Conservation (phyloP, 1,284 basidiomycete genomes). For the Sanghuangporus weigelae region DNA sequence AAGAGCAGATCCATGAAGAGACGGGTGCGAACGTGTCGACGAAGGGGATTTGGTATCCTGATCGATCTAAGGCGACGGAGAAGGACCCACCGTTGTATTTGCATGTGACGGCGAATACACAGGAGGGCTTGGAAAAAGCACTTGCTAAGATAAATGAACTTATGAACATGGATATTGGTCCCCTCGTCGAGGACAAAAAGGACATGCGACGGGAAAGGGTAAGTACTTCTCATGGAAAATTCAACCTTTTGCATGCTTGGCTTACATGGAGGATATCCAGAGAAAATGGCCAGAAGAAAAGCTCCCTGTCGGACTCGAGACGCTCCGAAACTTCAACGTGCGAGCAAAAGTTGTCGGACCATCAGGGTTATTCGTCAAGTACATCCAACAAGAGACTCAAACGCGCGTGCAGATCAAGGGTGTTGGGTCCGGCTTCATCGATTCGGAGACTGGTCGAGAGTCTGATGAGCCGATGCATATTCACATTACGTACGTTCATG, state of each 20-base stretch:
- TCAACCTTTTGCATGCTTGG: not conserved
- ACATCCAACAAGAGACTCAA: conserved; percentile 94
- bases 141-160: conserved; percentile 84
- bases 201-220: conserved; percentile 60
- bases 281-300: conserved; percentile 97
- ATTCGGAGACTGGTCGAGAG: conserved; percentile 90
- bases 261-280: conserved; percentile 30
- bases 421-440: conserved; percentile 90
- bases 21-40: conserved; percentile 89
- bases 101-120: conserved; percentile 83
- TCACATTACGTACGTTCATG: conserved; percentile 72
- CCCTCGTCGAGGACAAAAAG: conserved; percentile 83
- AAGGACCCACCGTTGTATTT: conserved; percentile 93
- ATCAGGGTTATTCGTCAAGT: conserved; percentile 94
- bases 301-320: conserved; percentile 81
- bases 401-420: conserved; percentile 99
- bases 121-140: conserved; percentile 77
- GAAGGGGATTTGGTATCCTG: conserved; percentile 93
- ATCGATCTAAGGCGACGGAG: conserved; percentile 82
- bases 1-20: conserved; percentile 85
- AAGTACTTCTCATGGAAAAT: conserved; percentile 1
- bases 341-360: conserved; percentile 97
- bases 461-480: conserved; percentile 92
- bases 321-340: conserved; percentile 94
- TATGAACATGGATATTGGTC: conserved; percentile 80